Evolutionary conservation across 1,284 basidiomycete genomes (phyloP), one percentile per base, ranked within the genome.

Genomic region (Vanrija sp.): DNA sequence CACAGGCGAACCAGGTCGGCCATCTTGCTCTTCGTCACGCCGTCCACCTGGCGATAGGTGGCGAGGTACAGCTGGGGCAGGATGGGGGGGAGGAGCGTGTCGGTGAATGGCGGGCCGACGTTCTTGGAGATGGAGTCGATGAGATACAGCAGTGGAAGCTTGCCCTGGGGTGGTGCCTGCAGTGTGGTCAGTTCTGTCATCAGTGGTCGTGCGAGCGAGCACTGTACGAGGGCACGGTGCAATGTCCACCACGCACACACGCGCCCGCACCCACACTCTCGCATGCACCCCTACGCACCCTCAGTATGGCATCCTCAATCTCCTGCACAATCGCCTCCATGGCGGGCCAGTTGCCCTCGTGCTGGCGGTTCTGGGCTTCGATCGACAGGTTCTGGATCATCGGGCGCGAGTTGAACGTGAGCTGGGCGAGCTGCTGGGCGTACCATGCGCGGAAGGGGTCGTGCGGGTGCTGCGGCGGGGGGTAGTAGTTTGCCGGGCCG

Each of bases 81-180:
- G 67, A 90, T 82, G 3, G 64, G 61, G 6, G 84, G 81, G 19
- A 88, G 80, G 65, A 94, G 91, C 58, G 85, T 82, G 57, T 85
- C 84, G 25, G 89, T 88, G 77, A 95, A 97, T 14, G 92, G 91
- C 44, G 88, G 84, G 62, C 86, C 92, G 42, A 93, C 85, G 78
- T 96, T 96, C 78, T 97, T 97, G 49, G 89, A 90, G 59, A 99
- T 93, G 16, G 94, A 94, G 72, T 98, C 96, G 69, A 98, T 82
- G 12, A 98, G 83, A 74, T 98, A 99, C 66, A 98, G 90, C 0
- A 89, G 83, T 0, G 96, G 95, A 5, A 99, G 81, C 75, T 97
- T 95, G 82, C 89, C 87, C 78, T 85, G 86, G 14, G 88, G 85
- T n/a, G 85, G 86, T n/a, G 91, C 89, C 91, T 94, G 77, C 65